Conservation (phyloP, 2,329 filamentous ascomycete genomes). For the Diplodia intermedia region DNA sequence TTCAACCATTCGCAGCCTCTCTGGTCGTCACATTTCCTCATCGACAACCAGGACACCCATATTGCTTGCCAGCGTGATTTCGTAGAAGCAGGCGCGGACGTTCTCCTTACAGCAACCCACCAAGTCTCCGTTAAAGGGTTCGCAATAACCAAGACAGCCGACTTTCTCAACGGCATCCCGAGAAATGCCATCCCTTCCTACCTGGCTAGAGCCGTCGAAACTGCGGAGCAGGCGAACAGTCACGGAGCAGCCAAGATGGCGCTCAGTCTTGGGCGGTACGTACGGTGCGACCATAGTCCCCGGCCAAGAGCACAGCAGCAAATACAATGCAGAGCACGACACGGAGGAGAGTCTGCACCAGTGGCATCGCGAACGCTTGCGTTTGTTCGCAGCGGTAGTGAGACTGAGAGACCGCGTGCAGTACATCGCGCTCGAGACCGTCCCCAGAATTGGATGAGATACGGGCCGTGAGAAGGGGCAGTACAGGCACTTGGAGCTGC, state of each 20-base stretch:
- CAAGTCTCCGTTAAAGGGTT: conserved; percentile 4
- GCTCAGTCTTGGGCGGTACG: conserved; percentile 12
- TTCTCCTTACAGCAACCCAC: conserved; percentile 18
- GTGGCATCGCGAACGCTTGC: conserved; percentile 16
- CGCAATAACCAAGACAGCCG: background rate
- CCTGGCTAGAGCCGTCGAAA: background rate
- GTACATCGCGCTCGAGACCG: conserved; percentile 17
- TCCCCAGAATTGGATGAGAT: conserved; percentile 14
- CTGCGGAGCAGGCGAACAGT: background rate
- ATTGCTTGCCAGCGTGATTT: conserved; percentile 5
- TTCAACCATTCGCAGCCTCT: conserved; percentile 2
- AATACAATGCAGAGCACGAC: conserved; percentile 10
- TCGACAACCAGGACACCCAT: conserved; percentile 6
- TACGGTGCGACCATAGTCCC: conserved; percentile 11
- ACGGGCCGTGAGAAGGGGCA: conserved; percentile 6
- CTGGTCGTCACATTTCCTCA: conserved; percentile 19
- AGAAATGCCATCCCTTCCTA: background rate
- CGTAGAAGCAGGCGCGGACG: conserved; percentile 6
- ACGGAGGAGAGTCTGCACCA: background rate
- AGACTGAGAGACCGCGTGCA: background rate
- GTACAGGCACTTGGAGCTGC: background rate
- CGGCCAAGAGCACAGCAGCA: conserved; percentile 8
- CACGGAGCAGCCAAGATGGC: background rate
- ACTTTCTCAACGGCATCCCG: conserved; percentile 5
- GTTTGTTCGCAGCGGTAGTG: background rate